phyloP scores from a whole-genome alignment of 164 flowering plant species.

The Sedum album region DNA sequence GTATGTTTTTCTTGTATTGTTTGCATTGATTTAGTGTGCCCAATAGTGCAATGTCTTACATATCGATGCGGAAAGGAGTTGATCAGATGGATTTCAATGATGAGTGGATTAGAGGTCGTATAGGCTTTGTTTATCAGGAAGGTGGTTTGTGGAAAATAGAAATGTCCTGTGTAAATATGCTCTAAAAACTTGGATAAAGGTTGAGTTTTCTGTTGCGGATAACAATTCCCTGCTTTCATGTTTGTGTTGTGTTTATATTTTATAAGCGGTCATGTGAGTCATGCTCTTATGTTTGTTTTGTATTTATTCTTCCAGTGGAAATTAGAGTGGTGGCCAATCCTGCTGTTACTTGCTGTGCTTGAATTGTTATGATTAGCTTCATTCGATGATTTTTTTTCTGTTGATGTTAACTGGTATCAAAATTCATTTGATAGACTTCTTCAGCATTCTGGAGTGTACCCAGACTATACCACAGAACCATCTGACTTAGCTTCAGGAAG shows the following conservation, averaged over 20 bases:
- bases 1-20: not conserved
- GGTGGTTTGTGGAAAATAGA: not conserved
- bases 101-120: not conserved
- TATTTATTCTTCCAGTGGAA: not conserved
- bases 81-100: not conserved
- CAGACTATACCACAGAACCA: slow-evolving; percentile 69
- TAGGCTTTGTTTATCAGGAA: not conserved
- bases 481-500: slow-evolving; percentile 68
- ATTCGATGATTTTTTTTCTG: not conserved
- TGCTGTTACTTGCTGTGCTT: not conserved
- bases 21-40: not conserved
- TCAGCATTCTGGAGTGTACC: slow-evolving; percentile 88
- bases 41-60: not conserved
- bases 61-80: not conserved
- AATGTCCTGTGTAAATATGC: not conserved
- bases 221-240: not conserved
- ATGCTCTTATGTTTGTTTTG: not conserved
- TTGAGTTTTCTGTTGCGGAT: not conserved
- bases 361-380: not conserved
- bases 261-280: not conserved
- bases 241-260: not conserved
- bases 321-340: not conserved
- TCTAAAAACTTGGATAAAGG: not conserved
- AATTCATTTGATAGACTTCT: slow-evolving; percentile 41
- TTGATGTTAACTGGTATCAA: not conserved